These are phyloP conservation scores for Pterocarpus macrocarpus DNA, from an alignment of 306 rosid species.

Conservation along the genomic window DNA sequence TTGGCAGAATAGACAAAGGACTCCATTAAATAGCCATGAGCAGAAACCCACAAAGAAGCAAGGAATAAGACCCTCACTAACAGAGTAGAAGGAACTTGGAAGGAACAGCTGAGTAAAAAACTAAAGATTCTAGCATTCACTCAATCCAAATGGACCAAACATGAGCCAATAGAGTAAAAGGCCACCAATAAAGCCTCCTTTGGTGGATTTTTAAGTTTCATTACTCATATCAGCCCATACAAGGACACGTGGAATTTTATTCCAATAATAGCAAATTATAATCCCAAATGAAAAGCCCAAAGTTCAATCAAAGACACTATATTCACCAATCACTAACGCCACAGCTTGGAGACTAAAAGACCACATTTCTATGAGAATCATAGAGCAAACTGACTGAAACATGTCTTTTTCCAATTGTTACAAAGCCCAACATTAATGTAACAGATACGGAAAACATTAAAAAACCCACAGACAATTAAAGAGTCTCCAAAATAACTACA, in stretches of 20 bases:
- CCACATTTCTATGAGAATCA: conserved; percentile 27
- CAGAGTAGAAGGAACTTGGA: neutral
- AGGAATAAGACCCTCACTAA: conserved; percentile 18
- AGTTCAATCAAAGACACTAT: conserved; percentile 6
- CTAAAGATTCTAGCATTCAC: neutral
- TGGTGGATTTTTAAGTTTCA: conserved; percentile 15
- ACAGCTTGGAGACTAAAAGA: neutral
- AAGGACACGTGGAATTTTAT: conserved; percentile 9
- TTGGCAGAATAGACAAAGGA: too few relatives aligned
- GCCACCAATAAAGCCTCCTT: conserved; percentile 31
- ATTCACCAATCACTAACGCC: conserved; percentile 3
- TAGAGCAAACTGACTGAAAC: conserved; percentile 3
- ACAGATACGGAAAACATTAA: conserved; percentile 4
- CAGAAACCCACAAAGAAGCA: conserved; percentile 25
- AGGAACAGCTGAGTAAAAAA: neutral
- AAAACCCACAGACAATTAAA: neutral
- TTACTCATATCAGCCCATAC: conserved; percentile 26
- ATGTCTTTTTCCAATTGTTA: conserved; percentile 13
- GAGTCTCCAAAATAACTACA: conserved; percentile 6
- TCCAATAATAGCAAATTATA: conserved; percentile 32
- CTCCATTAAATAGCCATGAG: neutral
- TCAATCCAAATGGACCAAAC: conserved; percentile 15
- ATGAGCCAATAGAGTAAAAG: conserved; percentile 19
- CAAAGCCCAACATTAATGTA: conserved; percentile 23
- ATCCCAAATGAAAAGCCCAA: neutral